These are phyloP conservation scores for Fallopia convolvulus DNA, from an alignment of 148 eudicot genomes.

Conservation along the genomic window DNA sequence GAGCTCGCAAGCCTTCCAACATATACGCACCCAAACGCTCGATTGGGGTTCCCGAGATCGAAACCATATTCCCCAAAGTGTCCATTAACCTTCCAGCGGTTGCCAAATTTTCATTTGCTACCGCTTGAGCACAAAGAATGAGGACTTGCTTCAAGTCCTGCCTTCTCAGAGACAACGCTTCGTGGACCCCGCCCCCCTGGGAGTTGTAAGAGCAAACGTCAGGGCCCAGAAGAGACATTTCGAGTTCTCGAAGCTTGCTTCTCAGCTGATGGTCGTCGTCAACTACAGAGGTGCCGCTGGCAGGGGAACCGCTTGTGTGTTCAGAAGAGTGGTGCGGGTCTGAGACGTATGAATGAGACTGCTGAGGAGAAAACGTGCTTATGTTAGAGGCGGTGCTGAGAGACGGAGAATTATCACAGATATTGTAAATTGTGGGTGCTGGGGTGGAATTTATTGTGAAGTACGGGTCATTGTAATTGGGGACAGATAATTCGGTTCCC, in stretches of 20 bases:
- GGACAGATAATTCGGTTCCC: constrained; percentile 36
- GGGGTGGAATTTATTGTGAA: constrained; percentile 69
- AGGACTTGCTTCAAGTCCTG: constrained; percentile 58
- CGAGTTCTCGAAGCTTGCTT: constrained; percentile 41
- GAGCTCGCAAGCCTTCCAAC: constrained; percentile 80
- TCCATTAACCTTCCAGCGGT: constrained; percentile 38
- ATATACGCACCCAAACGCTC: constrained; percentile 80
- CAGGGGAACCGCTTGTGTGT: constrained; percentile 22
- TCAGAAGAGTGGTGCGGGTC: constrained; percentile 55
- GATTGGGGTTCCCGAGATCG: constrained; percentile 65
- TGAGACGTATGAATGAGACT: constrained; percentile 59
- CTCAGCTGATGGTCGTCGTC: constrained; percentile 39
- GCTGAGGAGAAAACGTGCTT: constrained; percentile 64
- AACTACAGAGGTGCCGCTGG: constrained; percentile 45
- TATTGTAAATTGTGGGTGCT: constrained; percentile 19
- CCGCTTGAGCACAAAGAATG: constrained; percentile 55
- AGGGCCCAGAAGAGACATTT: constrained; percentile 48
- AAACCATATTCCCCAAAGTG: constrained; percentile 52
- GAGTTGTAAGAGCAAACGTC: constrained; percentile 38
- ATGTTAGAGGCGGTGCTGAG: constrained; percentile 54
- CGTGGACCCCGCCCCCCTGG: constrained; percentile 16
- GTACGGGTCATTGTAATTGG: constrained; percentile 35
- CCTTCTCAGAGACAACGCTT: constrained; percentile 18
- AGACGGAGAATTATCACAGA: constrained; percentile 39
- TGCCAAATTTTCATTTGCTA: constrained; percentile 33